These are phyloP conservation scores for Phytophthora quininea DNA, from an alignment of 352 stramenopile species.

Conservation along the genomic window DNA sequence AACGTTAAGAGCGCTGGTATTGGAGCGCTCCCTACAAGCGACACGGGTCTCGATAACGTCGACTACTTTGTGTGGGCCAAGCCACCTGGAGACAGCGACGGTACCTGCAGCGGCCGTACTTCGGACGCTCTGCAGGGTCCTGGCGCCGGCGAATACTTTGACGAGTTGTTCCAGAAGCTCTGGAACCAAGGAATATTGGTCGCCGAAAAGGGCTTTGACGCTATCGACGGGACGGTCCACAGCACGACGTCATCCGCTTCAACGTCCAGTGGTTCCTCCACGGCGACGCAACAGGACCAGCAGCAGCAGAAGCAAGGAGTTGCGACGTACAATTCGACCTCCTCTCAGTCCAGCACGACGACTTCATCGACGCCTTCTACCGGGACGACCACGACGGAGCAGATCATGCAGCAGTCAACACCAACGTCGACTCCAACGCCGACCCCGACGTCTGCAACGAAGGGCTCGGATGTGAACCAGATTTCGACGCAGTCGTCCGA, in stretches of 20 bases:
- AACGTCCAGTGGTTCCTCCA: constrained; percentile 14
- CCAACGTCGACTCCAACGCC: constrained; percentile 8
- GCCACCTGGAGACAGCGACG: constrained; percentile 67
- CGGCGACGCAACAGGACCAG: constrained; percentile 10
- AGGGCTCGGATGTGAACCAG: constrained; percentile 19
- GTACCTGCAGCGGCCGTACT: constrained; percentile 49
- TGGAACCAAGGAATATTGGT: constrained; percentile 81
- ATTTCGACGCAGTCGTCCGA: constrained; percentile 39
- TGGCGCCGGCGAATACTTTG: constrained; percentile 59
- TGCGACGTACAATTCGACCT: constrained; percentile 18
- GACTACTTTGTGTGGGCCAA: constrained; percentile 84
- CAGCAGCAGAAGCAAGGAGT: constrained; percentile 10
- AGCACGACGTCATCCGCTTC: constrained; percentile 12
- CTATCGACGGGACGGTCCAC: constrained; percentile 43
- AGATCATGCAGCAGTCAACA: constrained; percentile 16
- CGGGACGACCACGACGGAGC: constrained; percentile 4
- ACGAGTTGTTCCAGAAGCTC: constrained; percentile 55
- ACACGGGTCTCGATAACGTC: constrained; percentile 59
- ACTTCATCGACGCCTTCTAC: constrained; percentile 7
- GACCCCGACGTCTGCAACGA: constrained; percentile 14
- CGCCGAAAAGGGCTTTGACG: constrained; percentile 37
- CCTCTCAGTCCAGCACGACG: not conserved
- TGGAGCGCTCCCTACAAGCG: constrained; percentile 50
- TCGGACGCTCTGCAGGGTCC: constrained; percentile 58
- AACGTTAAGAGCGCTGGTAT: constrained; percentile 70